These are phyloP conservation scores for Coriolopsis trogii DNA, from an alignment of 1,284 basidiomycete species.

Conservation along the genomic window DNA sequence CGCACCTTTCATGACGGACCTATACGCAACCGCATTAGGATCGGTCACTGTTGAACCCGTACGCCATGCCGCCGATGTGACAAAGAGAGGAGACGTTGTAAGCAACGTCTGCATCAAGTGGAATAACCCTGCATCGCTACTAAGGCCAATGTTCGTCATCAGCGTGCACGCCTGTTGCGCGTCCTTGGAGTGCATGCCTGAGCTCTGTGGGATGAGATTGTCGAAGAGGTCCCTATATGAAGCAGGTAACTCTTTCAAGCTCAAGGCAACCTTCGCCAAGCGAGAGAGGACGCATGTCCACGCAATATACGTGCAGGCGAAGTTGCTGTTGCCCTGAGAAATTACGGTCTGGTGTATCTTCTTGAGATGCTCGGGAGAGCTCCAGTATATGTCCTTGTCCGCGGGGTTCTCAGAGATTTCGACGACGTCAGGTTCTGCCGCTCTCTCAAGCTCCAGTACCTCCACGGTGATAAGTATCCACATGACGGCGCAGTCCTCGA, in stretches of 20 bases:
- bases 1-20: slow-evolving; percentile 82
- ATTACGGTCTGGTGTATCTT: slow-evolving; percentile 69
- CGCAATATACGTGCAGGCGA: slow-evolving; percentile 70
- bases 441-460: slow-evolving; percentile 78
- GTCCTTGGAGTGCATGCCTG: slow-evolving; percentile 53
- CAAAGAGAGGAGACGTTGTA: slow-evolving; percentile 72
- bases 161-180: slow-evolving; percentile 53
- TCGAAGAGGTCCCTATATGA: slow-evolving; percentile 61
- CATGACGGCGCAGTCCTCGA: slow-evolving; percentile 69
- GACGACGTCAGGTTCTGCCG: slow-evolving; percentile 56
- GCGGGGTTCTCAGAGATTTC: slow-evolving; percentile 53
- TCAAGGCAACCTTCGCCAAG: slow-evolving; percentile 45
- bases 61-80: slow-evolving; percentile 70
- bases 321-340: slow-evolving; percentile 57
- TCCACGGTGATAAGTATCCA: slow-evolving; percentile 83
- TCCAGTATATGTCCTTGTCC: slow-evolving; percentile 55
- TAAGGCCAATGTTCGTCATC: slow-evolving; percentile 59
- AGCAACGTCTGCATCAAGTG: slow-evolving; percentile 55
- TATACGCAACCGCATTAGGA: slow-evolving; percentile 80
- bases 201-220: slow-evolving; percentile 46
- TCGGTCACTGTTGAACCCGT: slow-evolving; percentile 71
- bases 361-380: slow-evolving; percentile 57
- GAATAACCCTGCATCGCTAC: slow-evolving; percentile 61
- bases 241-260: slow-evolving; percentile 52
- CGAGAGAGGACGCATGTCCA: slow-evolving; percentile 81